Base-by-base conservation (phyloP, 805 yeast species). In the Suhomyces tanzawaensis region DNA sequence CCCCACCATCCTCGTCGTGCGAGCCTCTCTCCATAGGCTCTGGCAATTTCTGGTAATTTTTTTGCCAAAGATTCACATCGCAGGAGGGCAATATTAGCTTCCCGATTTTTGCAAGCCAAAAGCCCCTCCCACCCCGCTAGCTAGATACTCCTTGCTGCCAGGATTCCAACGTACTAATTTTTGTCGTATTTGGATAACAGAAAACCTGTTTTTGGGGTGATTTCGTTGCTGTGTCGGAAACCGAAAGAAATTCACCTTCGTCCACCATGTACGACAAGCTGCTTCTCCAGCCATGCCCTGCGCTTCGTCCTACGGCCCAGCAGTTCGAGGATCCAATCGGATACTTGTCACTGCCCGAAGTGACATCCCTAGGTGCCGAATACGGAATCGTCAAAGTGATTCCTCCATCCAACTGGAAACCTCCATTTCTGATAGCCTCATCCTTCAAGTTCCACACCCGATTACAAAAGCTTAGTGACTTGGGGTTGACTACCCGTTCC, bases 361-460 rank as follows among this genome's bases (percentile, higher is more conserved):
- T 71, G 8, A 48, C 66, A 12, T 44, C 52, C 24, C 45, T 75
- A 25, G 82, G 82, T 4, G 57, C 58, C 7, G 48, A 64, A 34
- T 75, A 57, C 48, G 82, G 82, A 2, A 61, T 77, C n/a, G 55
- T 77, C 21, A 77, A 77, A 48, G 49, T 77, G 2, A 62, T 66
- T 7, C 82, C 82, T 4, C 82, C 82, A 0, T 38, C 45, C 13
- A 58, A 51, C n/a, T 77, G 81, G 81, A 54, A 53, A 32, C 81
- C 82, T 0, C 77, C 77, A 0, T 72, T 82, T 45, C 69, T 79
- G 38, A 62, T 84, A 15, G 69, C 82, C 34, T 64, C 67, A 32
- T 50, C 62, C 5, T 84, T 85, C 58, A 69, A 60, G 34, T 85
- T 85, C 52, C 81, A 77, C 44, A 82, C 88, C 7, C 59, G 95